These are phyloP conservation scores for Paecilomyces niveus DNA, from an alignment of 2,329 filamentous ascomycete species.

Conservation along the genomic window DNA sequence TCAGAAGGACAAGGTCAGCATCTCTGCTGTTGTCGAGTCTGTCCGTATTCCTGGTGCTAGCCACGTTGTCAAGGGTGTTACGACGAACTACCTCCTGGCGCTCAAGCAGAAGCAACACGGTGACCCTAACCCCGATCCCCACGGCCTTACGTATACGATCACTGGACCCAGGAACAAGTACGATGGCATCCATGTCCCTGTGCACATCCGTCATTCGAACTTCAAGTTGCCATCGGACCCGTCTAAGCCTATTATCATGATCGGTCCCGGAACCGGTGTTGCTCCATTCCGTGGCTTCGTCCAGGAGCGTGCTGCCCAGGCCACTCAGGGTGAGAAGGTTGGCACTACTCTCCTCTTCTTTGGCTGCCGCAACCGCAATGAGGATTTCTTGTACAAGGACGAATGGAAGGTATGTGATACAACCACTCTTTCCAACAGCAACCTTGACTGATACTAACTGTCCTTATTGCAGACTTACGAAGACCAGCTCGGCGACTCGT, in stretches of 20 bases:
- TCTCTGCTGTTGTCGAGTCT: slow-evolving; percentile 91
- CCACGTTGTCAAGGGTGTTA: slow-evolving; percentile 82
- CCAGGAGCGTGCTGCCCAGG: slow-evolving; percentile 83
- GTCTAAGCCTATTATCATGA: slow-evolving; percentile 87
- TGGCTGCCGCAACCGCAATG: slow-evolving; percentile 77
- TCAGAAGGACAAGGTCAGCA: slow-evolving; percentile 88
- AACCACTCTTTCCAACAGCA: slow-evolving; percentile 1
- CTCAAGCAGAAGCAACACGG: slow-evolving; percentile 96
- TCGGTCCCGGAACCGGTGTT: slow-evolving; percentile 92
- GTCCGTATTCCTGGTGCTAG: slow-evolving; percentile 67
- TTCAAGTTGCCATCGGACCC: slow-evolving; percentile 98
- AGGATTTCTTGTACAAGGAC: slow-evolving; percentile 86
- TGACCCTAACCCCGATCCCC: slow-evolving; percentile 69
- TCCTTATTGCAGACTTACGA: slow-evolving; percentile 62
- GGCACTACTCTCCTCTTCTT: slow-evolving; percentile 91
- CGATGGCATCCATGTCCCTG: slow-evolving; percentile 86
- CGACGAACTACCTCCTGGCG: slow-evolving; percentile 92
- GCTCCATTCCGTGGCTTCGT: slow-evolving; percentile 94
- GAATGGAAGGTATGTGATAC: slow-evolving; percentile 76
- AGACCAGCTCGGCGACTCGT: slow-evolving; percentile 74
- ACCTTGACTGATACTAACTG: slow-evolving; percentile 12
- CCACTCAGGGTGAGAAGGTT: slow-evolving; percentile 70
- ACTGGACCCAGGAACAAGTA: slow-evolving; percentile 93
- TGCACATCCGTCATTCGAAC: slow-evolving; percentile 95
- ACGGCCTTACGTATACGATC: slow-evolving; percentile 80